Percentiles rank a stretch among this genome's conserved stretches.
These are phyloP conservation scores for Aspergillus sp. DNA, from an alignment of 2,329 filamentous ascomycete species.

Conservation along the genomic window DNA sequence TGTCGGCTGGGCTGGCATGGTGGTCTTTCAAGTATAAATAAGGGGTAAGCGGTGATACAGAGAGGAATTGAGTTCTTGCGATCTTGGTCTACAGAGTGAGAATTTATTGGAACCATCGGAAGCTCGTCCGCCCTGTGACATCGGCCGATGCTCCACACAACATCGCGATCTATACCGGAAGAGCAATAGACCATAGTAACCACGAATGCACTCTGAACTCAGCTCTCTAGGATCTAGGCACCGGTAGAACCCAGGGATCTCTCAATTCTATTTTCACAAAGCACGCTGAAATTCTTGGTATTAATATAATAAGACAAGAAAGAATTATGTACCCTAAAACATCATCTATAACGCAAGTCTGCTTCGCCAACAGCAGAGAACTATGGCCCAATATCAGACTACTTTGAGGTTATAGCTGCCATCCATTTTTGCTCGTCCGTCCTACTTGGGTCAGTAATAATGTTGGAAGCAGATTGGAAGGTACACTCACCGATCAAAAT, in stretches of 20 bases:
- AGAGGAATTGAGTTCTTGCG: not conserved
- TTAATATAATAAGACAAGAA: conserved; percentile 13
- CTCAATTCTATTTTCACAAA: conserved; percentile 1
- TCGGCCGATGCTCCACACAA: conserved; percentile 1
- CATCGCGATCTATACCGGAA: not conserved
- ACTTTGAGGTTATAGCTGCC: conserved; percentile 64
- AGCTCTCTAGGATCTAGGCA: too few species aligned
- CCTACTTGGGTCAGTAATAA: conserved; percentile 37
- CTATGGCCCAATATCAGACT: not conserved
- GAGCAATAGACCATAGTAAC: not conserved
- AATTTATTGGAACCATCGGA: not conserved
- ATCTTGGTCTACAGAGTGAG: not conserved
- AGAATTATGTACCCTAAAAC: conserved; percentile 15
- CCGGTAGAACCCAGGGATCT: too few species aligned
- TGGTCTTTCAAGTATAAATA: not conserved
- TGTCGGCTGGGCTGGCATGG: conserved; percentile 36
- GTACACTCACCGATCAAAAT: conserved; percentile 60
- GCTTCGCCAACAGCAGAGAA: not conserved
- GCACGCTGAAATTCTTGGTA: conserved; percentile 1
- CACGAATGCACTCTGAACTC: not conserved
- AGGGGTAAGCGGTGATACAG: not conserved
- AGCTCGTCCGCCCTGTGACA: conserved; percentile 5
- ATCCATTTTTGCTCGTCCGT: conserved; percentile 86
- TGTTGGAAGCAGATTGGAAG: not conserved
- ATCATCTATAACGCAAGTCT: conserved; percentile 13